Conservation (phyloP, 1,284 basidiomycete species). For the Naganishia cerealis region DNA sequence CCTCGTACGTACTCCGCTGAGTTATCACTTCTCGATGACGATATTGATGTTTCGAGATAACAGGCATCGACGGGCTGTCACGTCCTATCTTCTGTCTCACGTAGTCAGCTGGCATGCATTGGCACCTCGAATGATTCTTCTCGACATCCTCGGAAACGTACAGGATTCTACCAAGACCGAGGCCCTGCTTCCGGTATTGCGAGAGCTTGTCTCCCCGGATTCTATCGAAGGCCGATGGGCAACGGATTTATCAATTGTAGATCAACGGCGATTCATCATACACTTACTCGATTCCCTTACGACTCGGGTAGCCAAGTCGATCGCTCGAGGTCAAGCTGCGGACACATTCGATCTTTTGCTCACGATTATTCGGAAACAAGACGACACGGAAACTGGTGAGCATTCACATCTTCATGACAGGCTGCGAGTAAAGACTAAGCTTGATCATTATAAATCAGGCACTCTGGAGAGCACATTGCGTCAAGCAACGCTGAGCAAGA, state of each 20-base stretch:
- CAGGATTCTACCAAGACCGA: constrained; percentile 66
- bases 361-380: constrained; percentile 2
- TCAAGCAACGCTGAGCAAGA: constrained; percentile 11
- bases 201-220: not conserved
- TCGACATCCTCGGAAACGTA: constrained; percentile 65
- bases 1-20: constrained; percentile 58
- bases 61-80: constrained; percentile 71
- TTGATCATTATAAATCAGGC: not conserved
- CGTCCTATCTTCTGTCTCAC: constrained; percentile 83
- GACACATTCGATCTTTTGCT: constrained; percentile 16
- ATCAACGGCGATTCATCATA: constrained; percentile 6
- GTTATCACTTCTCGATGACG: constrained; percentile 18
- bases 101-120: constrained; percentile 63
- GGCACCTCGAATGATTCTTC: constrained; percentile 61
- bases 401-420: not conserved
- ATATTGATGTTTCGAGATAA: constrained; percentile 20
- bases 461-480: constrained; percentile 9
- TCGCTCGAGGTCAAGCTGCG: constrained; percentile 18
- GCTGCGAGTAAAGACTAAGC: not conserved
- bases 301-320: constrained; percentile 16
- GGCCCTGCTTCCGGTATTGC: constrained; percentile 64
- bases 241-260: not conserved
- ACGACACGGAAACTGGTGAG: constrained; percentile 13
- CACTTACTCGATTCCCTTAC: constrained; percentile 19
- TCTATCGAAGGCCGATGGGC: constrained; percentile 6